Base-by-base conservation (phyloP, 2,329 filamentous ascomycete genomes). In the Aschersonia sp. region DNA sequence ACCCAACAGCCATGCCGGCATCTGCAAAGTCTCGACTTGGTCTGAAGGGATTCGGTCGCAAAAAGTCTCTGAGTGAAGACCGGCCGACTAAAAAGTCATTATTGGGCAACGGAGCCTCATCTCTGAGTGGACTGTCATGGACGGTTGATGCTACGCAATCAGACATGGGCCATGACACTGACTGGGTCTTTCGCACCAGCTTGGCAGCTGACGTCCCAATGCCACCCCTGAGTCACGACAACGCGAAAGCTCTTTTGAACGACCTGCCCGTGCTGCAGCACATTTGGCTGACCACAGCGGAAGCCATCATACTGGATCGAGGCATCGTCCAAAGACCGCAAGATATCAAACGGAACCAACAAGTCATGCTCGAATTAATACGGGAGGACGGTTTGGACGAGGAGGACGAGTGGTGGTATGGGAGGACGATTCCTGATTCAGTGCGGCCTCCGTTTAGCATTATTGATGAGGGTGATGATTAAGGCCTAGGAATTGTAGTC, bases 381-480 rank as follows among this genome's bases (percentile, higher is more conserved):
- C 71, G 73, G 45, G 78, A 82, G 51, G 75, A 80, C 48, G 76
- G 74, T 20, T 62, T 73, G 28, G 72, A 72, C 28, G 73, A 77
- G 48, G 72, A 79, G 58, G 78, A 82, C 51, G 73, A 80, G 53
- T 82, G 78, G 76, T 72, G 73, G 66, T 80, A 80, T 54, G 75
- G 77, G 44, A 69, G 69, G 46, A 65, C 62, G 35, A 68, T 70
- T 2, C 69, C 73, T n/a, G 73, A 74, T 32, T 75, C 73, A n/a
- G 67, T 78, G 44, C 68, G 71, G 40, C 74, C 75, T 40, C 69
- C 72, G 9, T 56, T 68, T 1, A 70, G 71, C 51, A 67, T 67
- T 29, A 72, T 71, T 48, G 73, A 77, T 52, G 74, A 78, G 50
- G 75, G 78, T 52, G 62, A 65, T 35, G 64, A 67, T 48, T 65